These are phyloP conservation scores for Symmetrospora coprosmae DNA, from an alignment of 768 basidiomycete genomes.

Conservation along the genomic window DNA sequence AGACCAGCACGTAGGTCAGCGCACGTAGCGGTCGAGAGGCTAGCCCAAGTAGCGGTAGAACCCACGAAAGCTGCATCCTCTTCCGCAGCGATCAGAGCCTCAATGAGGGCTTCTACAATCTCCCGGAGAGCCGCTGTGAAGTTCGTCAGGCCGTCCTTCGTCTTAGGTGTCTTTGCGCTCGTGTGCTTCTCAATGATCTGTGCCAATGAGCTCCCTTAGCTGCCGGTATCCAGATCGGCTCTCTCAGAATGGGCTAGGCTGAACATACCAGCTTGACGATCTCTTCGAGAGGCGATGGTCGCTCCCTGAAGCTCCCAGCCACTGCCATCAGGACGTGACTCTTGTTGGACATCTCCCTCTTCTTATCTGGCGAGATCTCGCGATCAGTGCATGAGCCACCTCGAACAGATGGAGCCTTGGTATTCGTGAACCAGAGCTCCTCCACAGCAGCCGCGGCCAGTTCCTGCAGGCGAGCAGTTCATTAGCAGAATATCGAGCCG, in stretches of 20 bases:
- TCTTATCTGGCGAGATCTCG: background rate
- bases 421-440: constrained; percentile 64
- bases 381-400: background rate
- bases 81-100: constrained; percentile 73
- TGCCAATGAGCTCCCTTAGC: too few species aligned
- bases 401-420: background rate
- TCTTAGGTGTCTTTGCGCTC: constrained; percentile 42
- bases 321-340: constrained; percentile 62
- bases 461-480: constrained; percentile 41
- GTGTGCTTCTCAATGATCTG: constrained; percentile 49
- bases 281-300: constrained; percentile 69
- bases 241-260: too few species aligned
- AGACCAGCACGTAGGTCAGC: background rate
- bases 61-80: constrained; percentile 54
- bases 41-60: constrained; percentile 40
- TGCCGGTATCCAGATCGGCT: too few species aligned
- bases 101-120: constrained; percentile 72
- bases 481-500: background rate
- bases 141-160: constrained; percentile 41
- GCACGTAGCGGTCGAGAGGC: background rate
- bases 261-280: constrained; percentile 52
- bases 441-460: constrained; percentile 77
- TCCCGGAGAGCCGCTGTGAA: constrained; percentile 60
- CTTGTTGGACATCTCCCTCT: background rate
- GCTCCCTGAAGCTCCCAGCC: constrained; percentile 63